These are phyloP conservation scores for Saccharum officinarum DNA, from an alignment of 176 grass and related monocot species.

Conservation along the genomic window DNA sequence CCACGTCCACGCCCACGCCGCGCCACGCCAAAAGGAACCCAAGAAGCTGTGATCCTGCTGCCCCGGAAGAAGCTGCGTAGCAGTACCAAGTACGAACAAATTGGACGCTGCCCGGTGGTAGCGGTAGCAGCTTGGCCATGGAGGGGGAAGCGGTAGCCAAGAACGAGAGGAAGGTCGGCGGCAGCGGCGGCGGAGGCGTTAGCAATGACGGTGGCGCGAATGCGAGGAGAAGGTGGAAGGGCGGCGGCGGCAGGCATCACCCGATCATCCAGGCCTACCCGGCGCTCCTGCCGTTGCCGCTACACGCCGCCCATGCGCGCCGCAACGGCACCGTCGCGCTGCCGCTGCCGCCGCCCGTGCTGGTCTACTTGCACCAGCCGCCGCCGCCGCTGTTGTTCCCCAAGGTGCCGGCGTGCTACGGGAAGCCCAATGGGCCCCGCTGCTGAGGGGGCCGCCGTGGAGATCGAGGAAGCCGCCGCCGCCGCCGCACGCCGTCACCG, in stretches of 20 bases:
- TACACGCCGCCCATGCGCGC: constrained; percentile 31
- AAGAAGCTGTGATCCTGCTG: constrained; percentile 35
- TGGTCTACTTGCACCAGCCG: constrained; percentile 31
- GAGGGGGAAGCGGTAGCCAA: constrained; percentile 37
- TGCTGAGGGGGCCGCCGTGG: constrained; percentile 34
- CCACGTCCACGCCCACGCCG: not conserved
- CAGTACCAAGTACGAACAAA: constrained; percentile 7
- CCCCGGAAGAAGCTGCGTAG: constrained; percentile 25
- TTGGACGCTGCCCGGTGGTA: not conserved
- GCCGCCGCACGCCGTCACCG: constrained; percentile 45
- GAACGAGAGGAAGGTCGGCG: constrained; percentile 29
- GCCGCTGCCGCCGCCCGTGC: constrained; percentile 65
- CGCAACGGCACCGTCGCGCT: constrained; percentile 1
- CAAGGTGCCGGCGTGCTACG: constrained; percentile 37
- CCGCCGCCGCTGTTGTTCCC: constrained; percentile 52
- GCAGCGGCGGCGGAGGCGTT: not conserved
- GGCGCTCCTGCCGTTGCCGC: constrained; percentile 74
- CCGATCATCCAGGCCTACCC: constrained; percentile 68
- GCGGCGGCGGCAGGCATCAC: constrained; percentile 27
- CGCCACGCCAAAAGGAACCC: not conserved
- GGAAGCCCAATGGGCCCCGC: constrained; percentile 40
- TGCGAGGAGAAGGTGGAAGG: constrained; percentile 34
- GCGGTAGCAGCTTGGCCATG: constrained; percentile 14
- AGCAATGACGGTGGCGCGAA: constrained; percentile 14
- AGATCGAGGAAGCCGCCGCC: constrained; percentile 39